Percentiles rank a stretch among this genome's conserved stretches.
phyloP scores from a whole-genome alignment of 768 basidiomycete species.

The Suillus plorans region DNA sequence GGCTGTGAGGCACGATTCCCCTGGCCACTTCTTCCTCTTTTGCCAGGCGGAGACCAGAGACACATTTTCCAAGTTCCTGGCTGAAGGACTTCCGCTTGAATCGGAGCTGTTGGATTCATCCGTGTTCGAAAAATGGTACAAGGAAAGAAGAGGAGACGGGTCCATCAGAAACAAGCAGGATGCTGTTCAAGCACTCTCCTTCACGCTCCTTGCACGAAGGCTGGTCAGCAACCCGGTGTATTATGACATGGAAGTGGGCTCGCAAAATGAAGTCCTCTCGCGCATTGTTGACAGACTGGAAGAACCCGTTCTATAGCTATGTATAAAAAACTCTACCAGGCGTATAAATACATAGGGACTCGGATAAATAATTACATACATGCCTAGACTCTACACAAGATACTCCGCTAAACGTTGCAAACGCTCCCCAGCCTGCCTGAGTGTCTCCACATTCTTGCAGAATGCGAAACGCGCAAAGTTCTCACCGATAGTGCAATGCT shows the following conservation, averaged over 20 bases:
- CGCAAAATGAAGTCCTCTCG: conserved; percentile 60
- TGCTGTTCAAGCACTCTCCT: conserved; percentile 73
- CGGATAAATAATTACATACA: background rate
- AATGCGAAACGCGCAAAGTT: conserved; percentile 87
- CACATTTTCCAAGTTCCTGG: conserved; percentile 76
- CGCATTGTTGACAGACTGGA: conserved; percentile 61
- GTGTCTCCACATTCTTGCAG: conserved; percentile 91
- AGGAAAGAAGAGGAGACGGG: conserved; percentile 35
- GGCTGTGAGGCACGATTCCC: conserved; percentile 62
- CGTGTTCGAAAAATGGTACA: conserved; percentile 49
- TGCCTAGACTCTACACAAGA: conserved; percentile 29
- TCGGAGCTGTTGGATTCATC: conserved; percentile 63
- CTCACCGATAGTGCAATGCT: conserved; percentile 85
- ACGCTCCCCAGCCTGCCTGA: conserved; percentile 80
- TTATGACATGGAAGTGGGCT: conserved; percentile 56
- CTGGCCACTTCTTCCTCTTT: conserved; percentile 78
- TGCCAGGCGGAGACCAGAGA: conserved; percentile 87
- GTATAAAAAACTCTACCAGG: background rate
- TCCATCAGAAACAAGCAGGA: conserved; percentile 57
- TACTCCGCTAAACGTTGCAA: conserved; percentile 73
- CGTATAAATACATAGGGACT: background rate
- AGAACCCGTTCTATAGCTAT: background rate
- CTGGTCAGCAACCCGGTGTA: conserved; percentile 80
- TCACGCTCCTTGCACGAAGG: conserved; percentile 76
- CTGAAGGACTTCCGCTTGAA: conserved; percentile 86